Evolutionary conservation across 2,329 filamentous ascomycete genomes (phyloP), one percentile per base, ranked within the genome.

Genomic region (Pyrenochaeta sp.): DNA sequence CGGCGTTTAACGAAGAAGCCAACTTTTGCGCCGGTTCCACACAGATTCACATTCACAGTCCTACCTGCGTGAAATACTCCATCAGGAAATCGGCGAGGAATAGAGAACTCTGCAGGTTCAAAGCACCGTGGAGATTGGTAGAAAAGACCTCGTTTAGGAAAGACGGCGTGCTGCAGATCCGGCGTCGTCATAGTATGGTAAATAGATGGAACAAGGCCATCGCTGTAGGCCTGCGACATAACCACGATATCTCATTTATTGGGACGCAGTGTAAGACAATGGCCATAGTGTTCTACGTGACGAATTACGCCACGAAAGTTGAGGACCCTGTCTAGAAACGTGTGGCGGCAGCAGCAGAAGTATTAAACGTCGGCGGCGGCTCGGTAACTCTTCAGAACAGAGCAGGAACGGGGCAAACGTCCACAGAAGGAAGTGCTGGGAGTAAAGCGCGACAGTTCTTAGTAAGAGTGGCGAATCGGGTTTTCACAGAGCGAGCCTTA

Each of bases 211-310:
- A 44, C 17, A 44, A 44, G n/a, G 41, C 41, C 17, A 44, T 44
- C 7, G 7, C 41, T 11, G 41, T 44, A 6, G 41, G 41, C 3
- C 14, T 44, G n/a, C 41, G 41, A 4, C 41, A 44, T 31, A 44
- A 44, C 41, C 41, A 44, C 41, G 41, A 44, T 20, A 44, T 44
- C 27, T 44, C 41, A 7, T 44, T 44, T 20, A 44, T 44, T 44
- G 27, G 41, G 6, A 44, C 41, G 41, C 41, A 44, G 41, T 5
- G 27, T 31, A 44, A 20, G 17, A 44, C 41, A 29, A 44, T 44
- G 41, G 41, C 41, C 20, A 44, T 30, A 44, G 17, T 44, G 23
- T 44, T 14, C 20, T 44, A 44, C 30, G 41, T 44, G 20, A 44
- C 41, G 11, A 44, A 44, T n/a, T 44, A 44, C 20, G 41, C 41